These are phyloP conservation scores for Candida tammaniensis DNA, from an alignment of 805 yeast genomes.

Conservation along the genomic window DNA sequence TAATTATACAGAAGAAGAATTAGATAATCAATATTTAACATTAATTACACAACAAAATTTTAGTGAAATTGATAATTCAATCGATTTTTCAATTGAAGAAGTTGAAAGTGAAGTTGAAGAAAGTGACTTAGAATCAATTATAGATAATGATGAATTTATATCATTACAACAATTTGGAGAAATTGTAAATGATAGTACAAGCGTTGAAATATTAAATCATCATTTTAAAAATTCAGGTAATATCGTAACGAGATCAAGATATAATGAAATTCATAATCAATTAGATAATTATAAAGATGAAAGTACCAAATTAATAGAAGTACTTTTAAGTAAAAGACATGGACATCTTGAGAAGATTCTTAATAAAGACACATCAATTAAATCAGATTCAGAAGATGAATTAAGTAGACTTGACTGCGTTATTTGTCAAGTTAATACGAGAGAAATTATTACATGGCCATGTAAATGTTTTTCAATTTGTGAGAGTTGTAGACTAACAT, in stretches of 20 bases:
- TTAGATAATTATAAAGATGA: constrained; percentile 13
- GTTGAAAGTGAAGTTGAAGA: constrained; percentile 14
- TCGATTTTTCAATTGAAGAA: constrained; percentile 20
- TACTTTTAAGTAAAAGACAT: constrained; percentile 16
- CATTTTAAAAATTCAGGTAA: constrained; percentile 26
- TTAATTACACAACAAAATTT: constrained; percentile 25
- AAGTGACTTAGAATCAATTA: constrained; percentile 13
- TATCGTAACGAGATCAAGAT: constrained; percentile 34
- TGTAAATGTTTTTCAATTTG: constrained; percentile 88
- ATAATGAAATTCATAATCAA: constrained; percentile 7
- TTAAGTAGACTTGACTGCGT: constrained; percentile 54
- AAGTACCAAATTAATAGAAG: constrained; percentile 19
- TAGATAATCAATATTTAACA: constrained; percentile 19
- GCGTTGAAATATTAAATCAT: constrained; percentile 21
- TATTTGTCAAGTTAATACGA: constrained; percentile 70
- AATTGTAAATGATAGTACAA: constrained; percentile 14
- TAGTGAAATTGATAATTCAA: constrained; percentile 38
- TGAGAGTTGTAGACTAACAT: constrained; percentile 72
- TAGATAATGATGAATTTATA: constrained; percentile 19
- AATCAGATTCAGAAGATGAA: constrained; percentile 22
- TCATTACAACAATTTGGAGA: constrained; percentile 25
- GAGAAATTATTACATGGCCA: constrained; percentile 89
- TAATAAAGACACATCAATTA: constrained; percentile 8
- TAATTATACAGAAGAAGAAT: constrained; percentile 16
- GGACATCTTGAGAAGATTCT: constrained; percentile 6